Evolutionary conservation across 176 grass and related monocot genomes (phyloP), one percentile per base, ranked within the genome.

Genomic region (Oropetium thomaeum): DNA sequence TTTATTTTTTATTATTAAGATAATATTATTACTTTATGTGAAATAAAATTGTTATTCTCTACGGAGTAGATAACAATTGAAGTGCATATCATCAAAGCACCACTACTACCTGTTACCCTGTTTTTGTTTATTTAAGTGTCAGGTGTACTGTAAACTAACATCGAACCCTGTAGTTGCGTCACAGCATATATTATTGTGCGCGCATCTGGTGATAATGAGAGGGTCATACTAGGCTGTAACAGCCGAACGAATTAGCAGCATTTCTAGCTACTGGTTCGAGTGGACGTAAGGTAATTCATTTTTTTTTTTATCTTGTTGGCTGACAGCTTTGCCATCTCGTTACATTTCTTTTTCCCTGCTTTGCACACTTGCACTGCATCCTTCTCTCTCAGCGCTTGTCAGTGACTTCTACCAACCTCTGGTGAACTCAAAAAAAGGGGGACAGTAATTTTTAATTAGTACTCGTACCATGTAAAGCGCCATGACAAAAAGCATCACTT

Each of bases 311-410:
- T n/a, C 6, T 44, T 57, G 54, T n/a, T 62, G 75, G 37, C 81
- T 63, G 81, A 58, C 81, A 80, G 30, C 75, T 88, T 76, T 84
- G 70, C 7, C 44, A n/a, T n/a, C n/a, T n/a, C n/a, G n/a, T n/a
- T n/a, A n/a, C n/a, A n/a, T 20, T 59, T 48, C 69, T 59, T 44
- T 49, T 49, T 10, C 7, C 20, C 10, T 8, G 48, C 29, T 60
- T 39, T 39, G 19, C 66, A 41, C n/a, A n/a, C n/a, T n/a, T n/a
- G n/a, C n/a, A n/a, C n/a, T n/a, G n/a, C n/a, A n/a, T n/a, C n/a
- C n/a, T n/a, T 62, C 59, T 7, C 7, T 15, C 17, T 17, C 58
- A 15, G 57, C 51, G 1, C 20, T 14, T 5, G 33, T 28, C 45
- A 55, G 33, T 58, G 75, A 63, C 12, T 70, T 79, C 4, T 64